These are phyloP conservation scores for Rubroshorea leprosula DNA, from an alignment of 345 rosid genomes.

Conservation along the genomic window DNA sequence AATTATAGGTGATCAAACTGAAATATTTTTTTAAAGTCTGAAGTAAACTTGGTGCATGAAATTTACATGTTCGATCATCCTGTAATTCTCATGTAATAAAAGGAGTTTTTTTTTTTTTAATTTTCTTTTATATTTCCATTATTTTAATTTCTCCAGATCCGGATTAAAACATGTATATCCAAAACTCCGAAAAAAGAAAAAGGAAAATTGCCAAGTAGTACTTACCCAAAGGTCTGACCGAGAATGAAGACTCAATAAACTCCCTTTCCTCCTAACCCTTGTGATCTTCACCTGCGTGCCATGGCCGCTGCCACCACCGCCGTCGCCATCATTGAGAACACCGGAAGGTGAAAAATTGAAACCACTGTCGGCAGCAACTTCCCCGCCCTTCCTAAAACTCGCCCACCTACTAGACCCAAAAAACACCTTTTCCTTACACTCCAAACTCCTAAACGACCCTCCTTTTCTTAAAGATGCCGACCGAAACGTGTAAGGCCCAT, in stretches of 20 bases:
- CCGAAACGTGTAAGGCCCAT: conserved; percentile 41
- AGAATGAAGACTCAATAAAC: conserved; percentile 31
- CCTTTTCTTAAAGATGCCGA: conserved; percentile 25
- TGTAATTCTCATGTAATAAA: too few relatives aligned
- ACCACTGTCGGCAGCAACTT: conserved; percentile 16
- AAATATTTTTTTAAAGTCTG: too few relatives aligned
- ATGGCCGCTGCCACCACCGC: conserved; percentile 9
- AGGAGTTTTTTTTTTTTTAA: too few relatives aligned
- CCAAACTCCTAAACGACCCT: conserved; percentile 29
- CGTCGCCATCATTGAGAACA: conserved; percentile 9
- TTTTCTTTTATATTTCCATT: too few relatives aligned
- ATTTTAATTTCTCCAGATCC: too few relatives aligned
- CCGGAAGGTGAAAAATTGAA: conserved; percentile 23
- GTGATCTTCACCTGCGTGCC: conserved; percentile 38
- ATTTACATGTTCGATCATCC: too few relatives aligned
- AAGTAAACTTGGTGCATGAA: too few relatives aligned
- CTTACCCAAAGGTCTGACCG: conserved; percentile 55
- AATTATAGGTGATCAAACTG: too few relatives aligned
- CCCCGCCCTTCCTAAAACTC: conserved; percentile 34
- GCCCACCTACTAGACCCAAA: conserved; percentile 55
- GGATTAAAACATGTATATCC: too few relatives aligned
- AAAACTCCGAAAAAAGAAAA: too few relatives aligned
- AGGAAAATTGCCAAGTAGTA: too few relatives aligned
- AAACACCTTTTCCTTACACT: conserved; percentile 21
- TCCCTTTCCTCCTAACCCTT: conserved; percentile 38